Evolutionary conservation across 1,284 basidiomycete species (phyloP), one percentile per base, ranked within the genome.

Genomic region (Melampsora abietis-canadensis): DNA sequence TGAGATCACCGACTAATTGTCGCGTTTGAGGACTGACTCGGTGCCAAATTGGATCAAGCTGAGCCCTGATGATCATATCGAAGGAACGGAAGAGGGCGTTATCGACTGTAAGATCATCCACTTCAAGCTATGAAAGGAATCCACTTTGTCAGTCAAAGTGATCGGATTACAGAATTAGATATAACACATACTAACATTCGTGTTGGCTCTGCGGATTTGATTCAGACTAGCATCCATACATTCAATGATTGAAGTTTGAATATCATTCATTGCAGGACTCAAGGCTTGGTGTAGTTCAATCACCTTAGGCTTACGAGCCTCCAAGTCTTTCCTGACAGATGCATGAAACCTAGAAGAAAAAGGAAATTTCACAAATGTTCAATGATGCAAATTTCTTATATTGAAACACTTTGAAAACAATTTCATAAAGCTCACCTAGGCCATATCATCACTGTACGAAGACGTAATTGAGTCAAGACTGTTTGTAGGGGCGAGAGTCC

Each of bases 21-120:
- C 93, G 94, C 0, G 94, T 98, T 78, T 88, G 90, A 2, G 91
- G 88, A 0, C 93, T 92, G 31, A 97, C 92, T 82, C 92, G 92
- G 82, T 98, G 94, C 96, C 96, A 98, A 4, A 97, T 90, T 0
- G 94, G 87, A 81, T 96, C 92, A 4, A 98, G 87, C 79, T 94
- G 92, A 59, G 89, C 87, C 10, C 94, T 87, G 0, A 98, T 93
- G 68, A 96, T 86, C 27, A 88, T 85, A 80, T 98, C 95, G 80
- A 98, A 99, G 1, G 91, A 92, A 37, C 89, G 87, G 82, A 98
- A 98, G 79, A 98, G 94, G 0, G 93, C 92, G 78, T 92, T 95
- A 79, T 97, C 92, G 62, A 98, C 87, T 5, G 88, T 94, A 76
- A 97, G 85, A 78, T 98, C 94, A 77, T 98, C 96, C 10, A 97